phyloP scores from a whole-genome alignment of 208 protist species.

The Acanthamoeba lenticulata region DNA sequence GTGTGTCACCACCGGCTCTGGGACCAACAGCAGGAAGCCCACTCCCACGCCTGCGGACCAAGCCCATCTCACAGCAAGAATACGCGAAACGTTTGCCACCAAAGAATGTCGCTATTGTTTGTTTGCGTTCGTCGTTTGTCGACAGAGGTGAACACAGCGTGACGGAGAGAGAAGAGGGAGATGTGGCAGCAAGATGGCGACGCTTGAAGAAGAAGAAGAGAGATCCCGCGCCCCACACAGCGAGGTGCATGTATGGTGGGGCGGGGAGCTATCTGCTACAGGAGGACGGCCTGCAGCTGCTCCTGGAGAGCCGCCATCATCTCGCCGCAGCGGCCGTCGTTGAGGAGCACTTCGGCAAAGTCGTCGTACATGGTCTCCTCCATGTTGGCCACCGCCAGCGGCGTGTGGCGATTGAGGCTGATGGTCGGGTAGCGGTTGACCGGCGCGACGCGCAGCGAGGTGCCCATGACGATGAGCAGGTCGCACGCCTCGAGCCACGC shows the following conservation, averaged over 20 bases:
- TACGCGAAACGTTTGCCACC: too few relatives aligned
- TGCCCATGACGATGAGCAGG: conserved; percentile 67
- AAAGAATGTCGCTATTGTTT: too few relatives aligned
- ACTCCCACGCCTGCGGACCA: too few relatives aligned
- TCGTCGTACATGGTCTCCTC: conserved; percentile 45
- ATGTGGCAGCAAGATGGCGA: too few relatives aligned
- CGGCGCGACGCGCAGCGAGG: conserved; percentile 36
- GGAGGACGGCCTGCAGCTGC: background rate
- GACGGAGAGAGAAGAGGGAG: too few relatives aligned
- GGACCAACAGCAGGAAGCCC: too few relatives aligned
- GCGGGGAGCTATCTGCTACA: background rate
- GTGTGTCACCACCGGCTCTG: too few relatives aligned
- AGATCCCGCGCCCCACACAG: background rate
- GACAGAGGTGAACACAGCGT: too few relatives aligned
- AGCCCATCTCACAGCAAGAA: too few relatives aligned
- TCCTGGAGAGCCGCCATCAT: conserved; percentile 28
- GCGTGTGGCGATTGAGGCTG: conserved; percentile 15
- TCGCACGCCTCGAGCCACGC: conserved; percentile 7
- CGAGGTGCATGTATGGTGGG: too few relatives aligned
- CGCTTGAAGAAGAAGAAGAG: too few relatives aligned
- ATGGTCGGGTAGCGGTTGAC: conserved; percentile 45
- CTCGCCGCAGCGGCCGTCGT: conserved; percentile 15
- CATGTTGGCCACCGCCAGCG: conserved; percentile 60
- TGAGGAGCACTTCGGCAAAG: conserved; percentile 39
- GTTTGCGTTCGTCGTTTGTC: too few relatives aligned